A percentile compares a stretch with the other conserved stretches of the same genome.
These are phyloP conservation scores for Oxytropis ochrocephala DNA, from an alignment of 306 rosid genomes.

Conservation along the genomic window DNA sequence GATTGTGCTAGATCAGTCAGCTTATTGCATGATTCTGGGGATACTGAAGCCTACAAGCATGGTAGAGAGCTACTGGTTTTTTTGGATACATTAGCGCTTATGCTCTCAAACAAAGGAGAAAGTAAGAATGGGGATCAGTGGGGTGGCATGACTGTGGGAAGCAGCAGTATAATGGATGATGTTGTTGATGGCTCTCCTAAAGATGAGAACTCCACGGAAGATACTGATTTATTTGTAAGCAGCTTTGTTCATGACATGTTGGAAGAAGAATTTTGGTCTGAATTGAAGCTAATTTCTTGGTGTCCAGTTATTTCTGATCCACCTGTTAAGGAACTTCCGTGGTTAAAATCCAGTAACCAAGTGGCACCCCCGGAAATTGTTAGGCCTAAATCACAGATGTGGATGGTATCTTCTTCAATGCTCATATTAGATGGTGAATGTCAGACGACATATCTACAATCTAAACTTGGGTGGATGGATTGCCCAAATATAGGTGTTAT, in stretches of 20 bases:
- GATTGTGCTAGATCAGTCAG: constrained; percentile 91
- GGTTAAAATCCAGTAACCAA: constrained; percentile 58
- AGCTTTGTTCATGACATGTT: constrained; percentile 40
- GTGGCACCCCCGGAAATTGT: constrained; percentile 61
- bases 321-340: constrained; percentile 72
- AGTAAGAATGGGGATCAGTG: constrained; percentile 37
- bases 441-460: constrained; percentile 44
- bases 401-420: constrained; percentile 85
- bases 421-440: constrained; percentile 74
- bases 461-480: constrained; percentile 79
- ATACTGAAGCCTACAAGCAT: constrained; percentile 41
- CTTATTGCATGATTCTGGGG: constrained; percentile 52
- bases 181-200: constrained; percentile 30
- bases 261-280: constrained; percentile 90
- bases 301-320: constrained; percentile 77
- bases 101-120: constrained; percentile 46
- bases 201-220: constrained; percentile 34
- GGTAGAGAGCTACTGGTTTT: constrained; percentile 56
- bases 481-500: constrained; percentile 46
- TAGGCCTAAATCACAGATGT: constrained; percentile 87
- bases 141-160: constrained; percentile 20
- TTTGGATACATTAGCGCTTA: constrained; percentile 52
- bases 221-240: constrained; percentile 38
- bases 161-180: constrained; percentile 18
- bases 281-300: constrained; percentile 79